Evolutionary conservation across 2,329 filamentous ascomycete species (phyloP).

Genomic region (Ramularia collo-cygni): DNA sequence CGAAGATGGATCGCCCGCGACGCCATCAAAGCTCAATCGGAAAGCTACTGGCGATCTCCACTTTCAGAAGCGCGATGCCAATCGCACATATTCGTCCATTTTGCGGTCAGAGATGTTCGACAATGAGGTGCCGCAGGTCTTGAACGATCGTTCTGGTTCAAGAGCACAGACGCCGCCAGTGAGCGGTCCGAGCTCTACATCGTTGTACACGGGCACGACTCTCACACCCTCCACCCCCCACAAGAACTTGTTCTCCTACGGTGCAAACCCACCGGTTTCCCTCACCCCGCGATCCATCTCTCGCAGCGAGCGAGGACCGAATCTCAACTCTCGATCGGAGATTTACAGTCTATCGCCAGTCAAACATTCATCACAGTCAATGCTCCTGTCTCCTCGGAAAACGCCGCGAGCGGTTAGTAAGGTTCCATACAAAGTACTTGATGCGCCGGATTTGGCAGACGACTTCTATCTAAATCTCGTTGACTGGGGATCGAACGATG

Average conservation of each 20-base stretch:
- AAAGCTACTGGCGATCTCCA: slow-evolving; percentile 88
- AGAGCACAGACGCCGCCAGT: slow-evolving; percentile 68
- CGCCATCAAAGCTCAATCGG: slow-evolving; percentile 77
- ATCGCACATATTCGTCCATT: slow-evolving; percentile 81
- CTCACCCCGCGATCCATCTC: slow-evolving; percentile 57
- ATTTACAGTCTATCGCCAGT: slow-evolving; percentile 95
- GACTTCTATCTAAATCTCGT: slow-evolving; percentile 98
- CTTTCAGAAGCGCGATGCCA: slow-evolving; percentile 93
- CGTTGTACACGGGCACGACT: slow-evolving; percentile 59
- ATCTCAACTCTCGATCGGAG: slow-evolving; percentile 82
- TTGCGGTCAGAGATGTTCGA: slow-evolving; percentile 91
- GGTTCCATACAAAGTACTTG: slow-evolving; percentile 94
- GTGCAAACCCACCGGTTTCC: slow-evolving; percentile 79
- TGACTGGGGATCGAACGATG: slow-evolving; percentile 94
- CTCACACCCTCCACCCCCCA: slow-evolving; percentile 91
- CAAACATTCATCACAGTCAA: slow-evolving; percentile 83
- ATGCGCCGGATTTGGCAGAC: slow-evolving; percentile 91
- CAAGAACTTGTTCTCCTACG: slow-evolving; percentile 84
- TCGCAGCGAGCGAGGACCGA: slow-evolving; percentile 78
- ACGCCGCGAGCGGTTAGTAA: slow-evolving; percentile 88
- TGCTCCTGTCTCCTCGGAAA: slow-evolving; percentile 83
- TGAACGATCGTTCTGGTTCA: slow-evolving; percentile 51
- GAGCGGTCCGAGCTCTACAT: slow-evolving; percentile 59
- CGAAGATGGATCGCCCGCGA: slow-evolving; percentile 88
- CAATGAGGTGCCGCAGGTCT: slow-evolving; percentile 73